A percentile compares a stretch with the other conserved stretches of the same genome.
phyloP scores from a whole-genome alignment of 164 flowering plant genomes.

The Chimonanthus praecox region DNA sequence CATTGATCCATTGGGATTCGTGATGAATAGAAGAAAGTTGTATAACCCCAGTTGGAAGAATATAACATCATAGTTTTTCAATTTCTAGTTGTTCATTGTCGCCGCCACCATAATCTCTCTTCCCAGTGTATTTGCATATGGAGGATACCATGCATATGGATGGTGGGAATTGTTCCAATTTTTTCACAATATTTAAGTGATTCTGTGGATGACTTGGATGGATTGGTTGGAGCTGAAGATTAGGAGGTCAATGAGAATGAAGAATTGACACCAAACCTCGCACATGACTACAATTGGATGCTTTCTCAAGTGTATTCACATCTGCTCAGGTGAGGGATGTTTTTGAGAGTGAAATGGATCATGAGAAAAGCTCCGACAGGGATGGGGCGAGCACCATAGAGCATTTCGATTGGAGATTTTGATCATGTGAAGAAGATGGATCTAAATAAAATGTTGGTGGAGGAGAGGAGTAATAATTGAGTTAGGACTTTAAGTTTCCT shows the following conservation, averaged over 20 bases:
- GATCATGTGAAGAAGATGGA: slow-evolving; percentile 76
- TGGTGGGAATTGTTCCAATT: slow-evolving; percentile 60
- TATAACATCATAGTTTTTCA: too few species aligned
- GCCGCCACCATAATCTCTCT: too few species aligned
- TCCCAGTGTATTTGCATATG: too few species aligned
- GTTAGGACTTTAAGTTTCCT: too few species aligned
- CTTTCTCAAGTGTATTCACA: too few species aligned
- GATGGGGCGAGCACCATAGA: slow-evolving; percentile 69
- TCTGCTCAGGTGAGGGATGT: slow-evolving; percentile 28
- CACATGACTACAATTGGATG: too few species aligned
- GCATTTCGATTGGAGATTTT: slow-evolving; percentile 56
- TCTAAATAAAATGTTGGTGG: slow-evolving; percentile 23
- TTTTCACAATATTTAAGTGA: slow-evolving; percentile 60
- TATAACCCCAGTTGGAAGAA: too few species aligned
- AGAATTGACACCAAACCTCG: slow-evolving; percentile 13
- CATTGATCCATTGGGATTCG: too few species aligned
- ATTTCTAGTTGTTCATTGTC: too few species aligned
- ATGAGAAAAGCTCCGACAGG: slow-evolving; percentile 61
- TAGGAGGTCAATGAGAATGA: slow-evolving; percentile 24
- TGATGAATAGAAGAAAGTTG: too few species aligned
- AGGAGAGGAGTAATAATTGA: too few species aligned
- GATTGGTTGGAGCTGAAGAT: slow-evolving; percentile 35
- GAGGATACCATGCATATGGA: slow-evolving; percentile 12
- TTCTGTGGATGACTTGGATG: slow-evolving; percentile 50
- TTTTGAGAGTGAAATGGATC: slow-evolving; percentile 52